Evolutionary conservation across 768 basidiomycete species (phyloP).

Genomic region (Podaxis mareebaensis): DNA sequence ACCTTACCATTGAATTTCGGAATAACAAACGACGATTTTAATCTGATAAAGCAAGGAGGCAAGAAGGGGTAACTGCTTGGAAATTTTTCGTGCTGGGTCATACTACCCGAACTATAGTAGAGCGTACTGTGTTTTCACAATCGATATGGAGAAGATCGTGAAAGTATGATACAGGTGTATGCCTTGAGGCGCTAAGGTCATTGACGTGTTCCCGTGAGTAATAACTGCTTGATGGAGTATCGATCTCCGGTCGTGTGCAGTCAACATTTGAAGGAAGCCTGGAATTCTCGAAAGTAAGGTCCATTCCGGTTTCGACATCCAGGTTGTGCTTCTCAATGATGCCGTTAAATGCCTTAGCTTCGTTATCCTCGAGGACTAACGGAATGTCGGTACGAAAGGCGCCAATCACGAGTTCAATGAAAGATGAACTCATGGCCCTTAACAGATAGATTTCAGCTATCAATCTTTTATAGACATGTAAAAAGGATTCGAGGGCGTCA

Average conservation of each 20-base stretch:
- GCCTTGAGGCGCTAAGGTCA: slow-evolving; percentile 4
- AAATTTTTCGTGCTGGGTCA: not conserved
- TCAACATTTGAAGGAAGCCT: not conserved
- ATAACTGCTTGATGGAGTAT: not conserved
- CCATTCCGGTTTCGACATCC: not conserved
- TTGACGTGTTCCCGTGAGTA: not conserved
- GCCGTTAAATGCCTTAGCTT: not conserved
- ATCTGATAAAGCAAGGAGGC: not conserved
- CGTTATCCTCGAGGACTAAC: not conserved
- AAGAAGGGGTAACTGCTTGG: not conserved
- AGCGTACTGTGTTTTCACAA: not conserved
- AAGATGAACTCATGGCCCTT: not conserved
- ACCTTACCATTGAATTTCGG: too few relatives aligned
- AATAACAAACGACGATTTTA: too few relatives aligned
- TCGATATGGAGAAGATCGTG: slow-evolving; percentile 6
- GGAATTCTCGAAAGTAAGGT: not conserved
- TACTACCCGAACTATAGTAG: not conserved
- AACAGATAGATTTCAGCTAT: not conserved
- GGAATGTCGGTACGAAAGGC: not conserved
- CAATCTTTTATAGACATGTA: not conserved
- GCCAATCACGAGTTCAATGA: slow-evolving; percentile 1
- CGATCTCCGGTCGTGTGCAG: not conserved
- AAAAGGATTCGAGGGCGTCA: not conserved
- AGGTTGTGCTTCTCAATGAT: not conserved
- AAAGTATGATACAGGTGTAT: not conserved